Evolutionary conservation across 345 rosid genomes (phyloP).

Genomic region (Sapria himalayana): DNA sequence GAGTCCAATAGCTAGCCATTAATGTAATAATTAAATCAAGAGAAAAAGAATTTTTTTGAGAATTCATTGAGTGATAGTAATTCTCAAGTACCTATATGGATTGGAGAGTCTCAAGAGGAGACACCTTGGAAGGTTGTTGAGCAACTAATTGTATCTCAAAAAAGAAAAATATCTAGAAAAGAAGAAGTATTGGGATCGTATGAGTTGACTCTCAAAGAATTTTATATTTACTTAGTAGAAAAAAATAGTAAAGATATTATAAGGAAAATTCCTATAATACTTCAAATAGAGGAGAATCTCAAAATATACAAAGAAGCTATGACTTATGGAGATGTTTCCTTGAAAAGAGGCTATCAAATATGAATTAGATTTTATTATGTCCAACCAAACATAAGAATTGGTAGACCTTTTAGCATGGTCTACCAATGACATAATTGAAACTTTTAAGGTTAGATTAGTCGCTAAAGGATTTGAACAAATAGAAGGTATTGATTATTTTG

Average conservation of each 20-base stretch:
- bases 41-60: neutral
- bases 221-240: neutral
- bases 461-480: no score
- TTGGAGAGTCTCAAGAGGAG: neutral
- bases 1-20: neutral
- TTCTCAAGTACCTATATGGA: no score
- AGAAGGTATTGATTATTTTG: no score
- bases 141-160: neutral
- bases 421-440: no score
- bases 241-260: neutral
- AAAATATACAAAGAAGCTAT: neutral
- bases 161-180: neutral
- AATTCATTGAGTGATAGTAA: neutral
- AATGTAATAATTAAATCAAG: constrained; percentile 5
- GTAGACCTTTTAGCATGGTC: no score
- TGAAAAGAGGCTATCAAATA: no score
- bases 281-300: neutral
- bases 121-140: no score
- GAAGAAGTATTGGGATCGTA: neutral
- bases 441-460: no score
- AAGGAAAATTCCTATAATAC: no score
- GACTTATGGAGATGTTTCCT: neutral
- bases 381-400: no score
- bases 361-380: no score
- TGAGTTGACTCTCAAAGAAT: neutral